These are phyloP conservation scores for Ganoderma sp. DNA, from an alignment of 1,284 basidiomycete genomes.

Conservation along the genomic window DNA sequence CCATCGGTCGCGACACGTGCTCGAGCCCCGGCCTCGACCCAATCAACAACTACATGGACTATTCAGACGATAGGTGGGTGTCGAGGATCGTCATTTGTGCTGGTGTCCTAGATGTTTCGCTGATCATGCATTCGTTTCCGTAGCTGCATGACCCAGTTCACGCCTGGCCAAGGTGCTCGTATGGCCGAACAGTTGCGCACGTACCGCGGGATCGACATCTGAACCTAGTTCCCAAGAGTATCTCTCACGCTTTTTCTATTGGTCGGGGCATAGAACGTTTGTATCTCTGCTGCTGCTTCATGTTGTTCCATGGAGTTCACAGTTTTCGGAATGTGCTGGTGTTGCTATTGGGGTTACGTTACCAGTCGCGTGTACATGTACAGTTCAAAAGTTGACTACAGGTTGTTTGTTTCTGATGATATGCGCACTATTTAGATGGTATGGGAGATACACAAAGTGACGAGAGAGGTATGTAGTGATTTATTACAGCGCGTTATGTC, in stretches of 20 bases:
- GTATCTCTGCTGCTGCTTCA: neutral
- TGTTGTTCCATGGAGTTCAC: neutral
- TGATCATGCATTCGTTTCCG: neutral
- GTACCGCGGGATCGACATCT: slow-evolving; percentile 49
- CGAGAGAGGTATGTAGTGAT: neutral
- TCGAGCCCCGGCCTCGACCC: slow-evolving; percentile 44
- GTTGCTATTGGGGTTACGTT: neutral
- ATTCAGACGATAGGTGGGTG: slow-evolving; percentile 33
- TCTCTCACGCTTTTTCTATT: no score
- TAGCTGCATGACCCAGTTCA: slow-evolving; percentile 56
- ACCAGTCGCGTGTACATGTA: neutral
- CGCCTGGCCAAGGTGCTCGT: slow-evolving; percentile 50
- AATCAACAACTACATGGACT: slow-evolving; percentile 48
- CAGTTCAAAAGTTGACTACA: neutral
- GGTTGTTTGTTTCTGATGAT: neutral
- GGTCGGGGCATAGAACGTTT: neutral
- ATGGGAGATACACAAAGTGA: neutral
- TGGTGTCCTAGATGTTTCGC: neutral
- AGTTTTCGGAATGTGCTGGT: neutral
- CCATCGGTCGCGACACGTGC: slow-evolving; percentile 54
- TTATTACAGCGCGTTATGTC: slow-evolving; percentile 55
- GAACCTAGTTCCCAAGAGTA: neutral
- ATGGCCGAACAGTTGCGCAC: slow-evolving; percentile 50
- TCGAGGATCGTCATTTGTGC: no score
- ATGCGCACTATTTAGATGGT: neutral